Conservation (phyloP, 2,329 filamentous ascomycete genomes). For the Colletotrichum sp. region DNA sequence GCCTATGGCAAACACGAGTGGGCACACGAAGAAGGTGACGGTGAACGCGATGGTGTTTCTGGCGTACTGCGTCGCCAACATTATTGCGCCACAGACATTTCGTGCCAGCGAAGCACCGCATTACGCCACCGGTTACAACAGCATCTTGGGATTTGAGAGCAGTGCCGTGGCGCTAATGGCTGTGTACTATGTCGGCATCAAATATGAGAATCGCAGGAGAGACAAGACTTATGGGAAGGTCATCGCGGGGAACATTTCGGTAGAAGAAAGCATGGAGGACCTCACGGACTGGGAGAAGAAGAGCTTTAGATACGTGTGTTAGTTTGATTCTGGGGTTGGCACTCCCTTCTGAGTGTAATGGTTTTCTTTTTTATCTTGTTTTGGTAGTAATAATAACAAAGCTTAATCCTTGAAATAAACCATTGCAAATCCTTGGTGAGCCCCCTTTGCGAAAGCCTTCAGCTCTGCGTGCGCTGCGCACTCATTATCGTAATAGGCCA, state of each 20-base stretch:
- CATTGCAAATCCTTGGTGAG: conserved; percentile 49
- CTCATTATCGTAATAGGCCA: conserved; percentile 64
- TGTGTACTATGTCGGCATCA: not conserved
- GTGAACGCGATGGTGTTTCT: conserved; percentile 66
- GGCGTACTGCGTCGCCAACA: conserved; percentile 65
- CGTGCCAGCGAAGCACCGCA: conserved; percentile 59
- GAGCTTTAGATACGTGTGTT: not conserved
- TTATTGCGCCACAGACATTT: conserved; percentile 66
- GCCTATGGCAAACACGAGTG: conserved; percentile 27
- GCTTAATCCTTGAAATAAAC: conserved; percentile 49
- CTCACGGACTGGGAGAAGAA: not conserved
- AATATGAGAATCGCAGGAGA: not conserved
- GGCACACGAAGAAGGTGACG: conserved; percentile 36
- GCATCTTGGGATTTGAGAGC: conserved; percentile 56
- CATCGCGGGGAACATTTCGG: too few species aligned
- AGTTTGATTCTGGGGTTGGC: not conserved
- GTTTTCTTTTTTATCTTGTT: not conserved
- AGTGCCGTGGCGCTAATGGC: not conserved
- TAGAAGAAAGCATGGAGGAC: not conserved
- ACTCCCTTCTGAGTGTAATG: not conserved
- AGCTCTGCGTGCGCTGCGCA: conserved; percentile 36
- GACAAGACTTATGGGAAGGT: conserved; percentile 16
- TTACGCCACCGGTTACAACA: conserved; percentile 66
- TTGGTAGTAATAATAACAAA: fast-evolving
- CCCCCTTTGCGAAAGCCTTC: conserved; percentile 32